Evolutionary conservation across 2,329 filamentous ascomycete species (phyloP).

Genomic region (Monosporascus sp.): DNA sequence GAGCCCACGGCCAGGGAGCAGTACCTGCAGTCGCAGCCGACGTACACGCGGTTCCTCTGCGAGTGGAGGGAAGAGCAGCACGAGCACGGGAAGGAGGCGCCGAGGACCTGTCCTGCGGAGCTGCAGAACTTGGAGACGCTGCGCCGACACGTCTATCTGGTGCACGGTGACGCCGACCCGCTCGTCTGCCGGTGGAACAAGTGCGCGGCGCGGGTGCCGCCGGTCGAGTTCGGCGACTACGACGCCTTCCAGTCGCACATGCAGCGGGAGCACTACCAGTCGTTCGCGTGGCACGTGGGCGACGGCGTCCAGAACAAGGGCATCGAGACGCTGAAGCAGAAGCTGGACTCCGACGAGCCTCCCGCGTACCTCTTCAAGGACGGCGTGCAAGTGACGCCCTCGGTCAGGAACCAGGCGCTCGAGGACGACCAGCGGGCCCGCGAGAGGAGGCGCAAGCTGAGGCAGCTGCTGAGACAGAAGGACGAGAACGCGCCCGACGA

Average conservation of each 20-base stretch:
- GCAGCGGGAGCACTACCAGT: slow-evolving; percentile 47
- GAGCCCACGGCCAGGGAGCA: slow-evolving; percentile 34
- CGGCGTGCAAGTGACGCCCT: slow-evolving; percentile 55
- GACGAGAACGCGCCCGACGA: slow-evolving; percentile 42
- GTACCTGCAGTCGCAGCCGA: slow-evolving; percentile 37
- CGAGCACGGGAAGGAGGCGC: background rate
- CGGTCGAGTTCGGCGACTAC: slow-evolving; percentile 15
- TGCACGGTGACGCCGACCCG: slow-evolving; percentile 36
- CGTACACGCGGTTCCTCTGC: slow-evolving; percentile 50
- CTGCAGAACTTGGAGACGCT: slow-evolving; percentile 59
- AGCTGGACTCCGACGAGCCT: slow-evolving; percentile 19
- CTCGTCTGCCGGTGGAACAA: slow-evolving; percentile 34
- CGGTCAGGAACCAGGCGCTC: slow-evolving; percentile 44
- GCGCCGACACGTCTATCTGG: slow-evolving; percentile 44
- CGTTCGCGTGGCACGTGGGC: slow-evolving; percentile 53
- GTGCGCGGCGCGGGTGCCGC: slow-evolving; percentile 26
- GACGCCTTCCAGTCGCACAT: slow-evolving; percentile 44
- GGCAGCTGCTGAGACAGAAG: slow-evolving; percentile 35
- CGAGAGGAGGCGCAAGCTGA: slow-evolving; percentile 39
- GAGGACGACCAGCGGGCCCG: slow-evolving; percentile 43
- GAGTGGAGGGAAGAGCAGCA: slow-evolving; percentile 42
- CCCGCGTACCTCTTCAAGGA: slow-evolving; percentile 45
- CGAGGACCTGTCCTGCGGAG: slow-evolving; percentile 46
- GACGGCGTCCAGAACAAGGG: slow-evolving; percentile 49
- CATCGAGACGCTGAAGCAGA: slow-evolving; percentile 15